Percentiles rank a stretch among this genome's conserved stretches.
These are phyloP conservation scores for Sistotremastrum suecicum DNA, from an alignment of 768 basidiomycete species.

Conservation along the genomic window DNA sequence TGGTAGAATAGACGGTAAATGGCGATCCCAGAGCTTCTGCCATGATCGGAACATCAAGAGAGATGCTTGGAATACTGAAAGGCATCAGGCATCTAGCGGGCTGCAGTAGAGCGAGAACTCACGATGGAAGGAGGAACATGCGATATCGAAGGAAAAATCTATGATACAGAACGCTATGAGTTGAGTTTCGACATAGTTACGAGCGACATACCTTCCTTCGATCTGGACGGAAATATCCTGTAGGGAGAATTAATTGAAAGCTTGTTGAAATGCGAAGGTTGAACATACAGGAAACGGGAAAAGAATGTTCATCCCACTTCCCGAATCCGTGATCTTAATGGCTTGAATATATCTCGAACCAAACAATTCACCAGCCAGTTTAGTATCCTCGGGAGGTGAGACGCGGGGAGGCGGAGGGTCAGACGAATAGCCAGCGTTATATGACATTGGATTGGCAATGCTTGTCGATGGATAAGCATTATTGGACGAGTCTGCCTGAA, in stretches of 20 bases:
- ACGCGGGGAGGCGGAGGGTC: neutral
- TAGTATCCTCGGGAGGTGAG: slow-evolving; percentile 5
- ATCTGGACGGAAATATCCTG: slow-evolving; percentile 62
- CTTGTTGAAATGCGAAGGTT: neutral
- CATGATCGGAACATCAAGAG: slow-evolving; percentile 28
- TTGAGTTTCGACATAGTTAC: neutral
- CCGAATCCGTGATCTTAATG: slow-evolving; percentile 31
- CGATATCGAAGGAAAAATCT: slow-evolving; percentile 55
- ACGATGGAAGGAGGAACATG: slow-evolving; percentile 37
- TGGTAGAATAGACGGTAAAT: slow-evolving; percentile 57
- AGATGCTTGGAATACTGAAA: slow-evolving; percentile 12
- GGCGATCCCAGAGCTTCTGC: slow-evolving; percentile 52
- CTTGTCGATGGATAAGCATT: too few species aligned
- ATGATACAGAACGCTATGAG: neutral
- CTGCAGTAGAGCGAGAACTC: neutral
- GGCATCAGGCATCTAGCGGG: slow-evolving; percentile 23
- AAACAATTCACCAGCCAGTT: slow-evolving; percentile 32
- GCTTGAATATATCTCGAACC: slow-evolving; percentile 51
- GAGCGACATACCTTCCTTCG: slow-evolving; percentile 29
- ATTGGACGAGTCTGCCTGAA: too few species aligned
- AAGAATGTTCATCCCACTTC: slow-evolving; percentile 40
- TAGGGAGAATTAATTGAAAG: neutral
- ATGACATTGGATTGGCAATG: too few species aligned
- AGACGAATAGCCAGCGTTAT: too few species aligned
- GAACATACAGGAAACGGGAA: slow-evolving; percentile 51